Percentiles rank a stretch among this genome's conserved stretches.
phyloP scores from a whole-genome alignment of 257 asterid genomes.

The Dorcoceras hygrometricum region DNA sequence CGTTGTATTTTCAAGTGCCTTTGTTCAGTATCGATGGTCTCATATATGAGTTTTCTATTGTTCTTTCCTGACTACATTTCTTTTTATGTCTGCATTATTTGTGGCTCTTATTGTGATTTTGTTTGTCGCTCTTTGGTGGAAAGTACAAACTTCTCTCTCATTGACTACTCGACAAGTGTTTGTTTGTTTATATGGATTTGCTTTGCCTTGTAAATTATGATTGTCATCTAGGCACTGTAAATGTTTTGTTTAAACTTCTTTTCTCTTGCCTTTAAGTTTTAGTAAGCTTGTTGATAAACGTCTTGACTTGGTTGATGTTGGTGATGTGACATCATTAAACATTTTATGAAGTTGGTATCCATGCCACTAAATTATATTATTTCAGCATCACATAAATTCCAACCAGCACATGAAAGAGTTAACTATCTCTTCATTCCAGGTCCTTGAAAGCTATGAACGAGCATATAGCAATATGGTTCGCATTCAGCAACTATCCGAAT shows the following conservation, averaged over 20 bases:
- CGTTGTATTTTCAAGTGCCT: not conserved
- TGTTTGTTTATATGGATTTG: not conserved
- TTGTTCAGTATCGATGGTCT: too few relatives aligned
- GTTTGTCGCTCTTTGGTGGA: not conserved
- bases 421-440: conserved; percentile 41
- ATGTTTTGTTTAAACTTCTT: not conserved
- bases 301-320: conserved; percentile 4
- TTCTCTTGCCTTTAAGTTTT: not conserved
- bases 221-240: not conserved
- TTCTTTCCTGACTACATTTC: not conserved
- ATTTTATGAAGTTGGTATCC: not conserved
- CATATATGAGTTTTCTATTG: not conserved
- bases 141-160: not conserved
- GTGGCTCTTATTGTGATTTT: not conserved
- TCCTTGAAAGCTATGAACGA: conserved; percentile 98
- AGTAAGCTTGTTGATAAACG: not conserved
- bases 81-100: not conserved
- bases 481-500: conserved; percentile 89
- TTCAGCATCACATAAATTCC: not conserved
- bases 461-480: conserved; percentile 99
- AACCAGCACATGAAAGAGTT: not conserved
- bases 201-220: not conserved
- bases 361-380: conserved; percentile 5
- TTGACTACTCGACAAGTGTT: not conserved
- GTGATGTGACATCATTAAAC: conserved; percentile 9